Percentiles rank a stretch among this genome's conserved stretches.
Evolutionary conservation across 2,329 filamentous ascomycete species (phyloP).

Genomic region (Calonectria hawksworthii): DNA sequence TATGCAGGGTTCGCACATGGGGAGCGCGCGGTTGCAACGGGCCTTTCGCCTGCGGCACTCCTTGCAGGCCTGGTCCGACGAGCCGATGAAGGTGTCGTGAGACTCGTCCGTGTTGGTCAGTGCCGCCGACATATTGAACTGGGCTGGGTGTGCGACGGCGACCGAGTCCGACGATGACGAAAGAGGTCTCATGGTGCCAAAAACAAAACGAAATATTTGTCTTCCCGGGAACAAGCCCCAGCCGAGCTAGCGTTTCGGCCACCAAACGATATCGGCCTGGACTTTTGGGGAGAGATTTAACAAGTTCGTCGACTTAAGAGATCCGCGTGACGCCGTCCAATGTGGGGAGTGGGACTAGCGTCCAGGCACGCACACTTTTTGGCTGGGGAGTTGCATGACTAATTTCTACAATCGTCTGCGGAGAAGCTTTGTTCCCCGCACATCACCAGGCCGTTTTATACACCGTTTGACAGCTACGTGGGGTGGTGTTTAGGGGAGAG

Average conservation of each 20-base stretch:
- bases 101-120: constrained; percentile 14
- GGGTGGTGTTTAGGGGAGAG: background rate
- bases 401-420: constrained; percentile 5
- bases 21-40: constrained; percentile 54
- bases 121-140: background rate
- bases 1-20: constrained; percentile 56
- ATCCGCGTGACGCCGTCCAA: constrained; percentile 4
- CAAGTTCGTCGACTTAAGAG: background rate
- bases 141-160: background rate
- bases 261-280: background rate
- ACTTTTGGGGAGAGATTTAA: constrained; percentile 8
- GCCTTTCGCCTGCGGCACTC: constrained; percentile 58
- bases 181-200: constrained; percentile 6
- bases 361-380: constrained; percentile 1
- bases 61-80: constrained; percentile 55
- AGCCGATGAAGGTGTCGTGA: constrained; percentile 37
- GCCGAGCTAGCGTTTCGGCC: background rate
- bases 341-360: constrained; percentile 9
- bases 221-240: background rate
- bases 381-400: constrained; percentile 23
- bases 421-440: constrained; percentile 17
- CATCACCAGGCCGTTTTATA: background rate
- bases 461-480: background rate
- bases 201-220: background rate
- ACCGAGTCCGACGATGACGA: background rate